Base-by-base conservation (phyloP, 805 yeast species). In the Yarrowia sp. region DNA sequence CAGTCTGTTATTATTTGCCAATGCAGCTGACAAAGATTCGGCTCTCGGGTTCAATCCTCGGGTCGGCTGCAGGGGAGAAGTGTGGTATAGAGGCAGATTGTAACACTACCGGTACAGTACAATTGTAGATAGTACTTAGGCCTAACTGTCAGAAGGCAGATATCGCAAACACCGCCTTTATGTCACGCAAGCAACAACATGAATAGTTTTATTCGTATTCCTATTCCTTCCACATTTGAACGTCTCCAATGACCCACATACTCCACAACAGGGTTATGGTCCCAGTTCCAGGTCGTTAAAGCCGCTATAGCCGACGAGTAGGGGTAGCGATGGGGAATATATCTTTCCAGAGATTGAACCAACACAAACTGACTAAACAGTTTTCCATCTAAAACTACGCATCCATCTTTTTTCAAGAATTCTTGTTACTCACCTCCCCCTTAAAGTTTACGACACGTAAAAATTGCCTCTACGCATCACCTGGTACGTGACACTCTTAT, bases 391-490 rank as follows among this genome's bases (percentile, higher is more conserved):
- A 36, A 7, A 36, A 36, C 45, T 14, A 14, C 15, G 11, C 45
- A 41, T 8, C 14, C 45, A 3, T 26, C 32, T 3, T 26, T 26
- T 26, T 26, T 26, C 32, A 26, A 26, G 7, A 26, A 8, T 12
- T 41, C n/a, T 41, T 14, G 15, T 41, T 41, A 41, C 45, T 8
- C n/a, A 14, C 38, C 40, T 26, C 32, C n/a, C 42, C 58, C 42
- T 53, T 53, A 53, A 40, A 53, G 59, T 53, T 56, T 53, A 19
- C 63, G 38, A 56, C 63, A 56, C 63, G 63, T 56, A 56, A 56
- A 56, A 56, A 56, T 56, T 56, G 63, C 63, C 63, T 56, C 63
- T 26, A 41, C 46, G 63, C 63, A 42, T 53, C 59, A 19, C 42
- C 56, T 16, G 10, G 35, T 38, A 56, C 63, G 63, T 56, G 63